phyloP scores from a whole-genome alignment of 108 stramenopile genomes.

The Cyclotella atomus region DNA sequence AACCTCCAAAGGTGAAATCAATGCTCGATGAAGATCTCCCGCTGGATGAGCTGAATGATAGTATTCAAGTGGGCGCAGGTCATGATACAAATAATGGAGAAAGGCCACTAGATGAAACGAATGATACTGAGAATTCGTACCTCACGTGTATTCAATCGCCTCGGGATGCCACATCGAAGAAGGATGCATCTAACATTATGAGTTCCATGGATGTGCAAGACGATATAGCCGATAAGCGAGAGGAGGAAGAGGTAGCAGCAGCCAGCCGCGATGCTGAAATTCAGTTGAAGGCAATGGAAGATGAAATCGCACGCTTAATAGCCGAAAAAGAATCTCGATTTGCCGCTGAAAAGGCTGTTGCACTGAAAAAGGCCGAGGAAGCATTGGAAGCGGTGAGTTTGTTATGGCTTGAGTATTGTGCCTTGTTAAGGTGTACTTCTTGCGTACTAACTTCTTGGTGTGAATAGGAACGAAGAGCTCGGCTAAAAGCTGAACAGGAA shows the following conservation, averaged over 20 bases:
- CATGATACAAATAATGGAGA: neutral
- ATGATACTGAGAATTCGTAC: neutral
- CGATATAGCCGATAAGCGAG: neutral
- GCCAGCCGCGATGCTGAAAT: conserved; percentile 11
- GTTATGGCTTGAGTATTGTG: conserved; percentile 10
- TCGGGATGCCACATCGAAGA: too few relatives aligned
- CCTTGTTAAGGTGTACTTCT: too few relatives aligned
- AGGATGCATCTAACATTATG: neutral
- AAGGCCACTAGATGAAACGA: neutral
- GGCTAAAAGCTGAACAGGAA: conserved; percentile 41
- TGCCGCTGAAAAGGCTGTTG: conserved; percentile 42
- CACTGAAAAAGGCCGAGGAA: conserved; percentile 39
- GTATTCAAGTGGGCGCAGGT: neutral
- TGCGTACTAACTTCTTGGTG: too few relatives aligned
- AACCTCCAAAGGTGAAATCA: neutral
- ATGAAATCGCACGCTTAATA: conserved; percentile 38
- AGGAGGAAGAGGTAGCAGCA: neutral
- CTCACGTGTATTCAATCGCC: neutral
- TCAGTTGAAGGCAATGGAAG: conserved; percentile 23
- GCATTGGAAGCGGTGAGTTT: conserved; percentile 37
- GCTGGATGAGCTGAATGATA: neutral
- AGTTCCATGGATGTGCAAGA: neutral
- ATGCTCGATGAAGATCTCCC: conserved; percentile 9
- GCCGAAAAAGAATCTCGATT: conserved; percentile 52
- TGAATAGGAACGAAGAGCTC: conserved; percentile 24